Base-by-base conservation (phyloP, 2,329 filamentous ascomycete species). In the Leptographium lundbergii region DNA sequence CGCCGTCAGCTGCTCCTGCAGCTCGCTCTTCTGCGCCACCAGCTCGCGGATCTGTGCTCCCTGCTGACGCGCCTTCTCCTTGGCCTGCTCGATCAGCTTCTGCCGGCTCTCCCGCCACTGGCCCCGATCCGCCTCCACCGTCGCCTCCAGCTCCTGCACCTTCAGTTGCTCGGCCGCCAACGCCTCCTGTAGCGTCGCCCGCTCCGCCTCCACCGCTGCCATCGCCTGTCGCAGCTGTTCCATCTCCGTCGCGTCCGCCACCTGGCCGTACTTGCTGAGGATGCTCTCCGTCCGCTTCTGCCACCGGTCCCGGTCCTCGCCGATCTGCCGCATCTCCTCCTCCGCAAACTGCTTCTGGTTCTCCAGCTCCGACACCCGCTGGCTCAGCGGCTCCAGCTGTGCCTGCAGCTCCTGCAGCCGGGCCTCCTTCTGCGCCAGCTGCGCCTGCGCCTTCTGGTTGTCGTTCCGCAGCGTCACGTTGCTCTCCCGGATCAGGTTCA, bases 201-300 rank as follows among this genome's bases (percentile, higher is more conserved):
- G 80, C 68, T 91, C 87, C 34, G 77, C 74, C 68, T 89, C 79
- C 13, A 91, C 73, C 1, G 74, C 74, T 6, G 82, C 87, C 36
- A 3, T 89, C 89, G 74, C 74, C 7, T 82, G 74, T 57, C 96
- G 81, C 61, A 86, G 85, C 68, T 88, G 84, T 74, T 94, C 96
- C 60, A 99, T 80, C 61, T 87, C 85, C 66, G 36, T 42, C 39
- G 39, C 54, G 3, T 89, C 89, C 51, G 94, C 92, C 68, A 95
- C 89, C 59, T 92, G 89, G 65, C 96, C 91, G 68, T 97, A 96
- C 70, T 96, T 96, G 64, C 90, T 91, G 56, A 99, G 81, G 62
- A 99, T 96, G 65, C 95, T 89, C 69, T 97, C 91, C 1, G 91
- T 95, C 27, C 94, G 87, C 76, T 96, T 92, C 72, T 96, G 91